Conservation (phyloP, 2,329 filamentous ascomycete species). For the Talaromyces sp. region DNA sequence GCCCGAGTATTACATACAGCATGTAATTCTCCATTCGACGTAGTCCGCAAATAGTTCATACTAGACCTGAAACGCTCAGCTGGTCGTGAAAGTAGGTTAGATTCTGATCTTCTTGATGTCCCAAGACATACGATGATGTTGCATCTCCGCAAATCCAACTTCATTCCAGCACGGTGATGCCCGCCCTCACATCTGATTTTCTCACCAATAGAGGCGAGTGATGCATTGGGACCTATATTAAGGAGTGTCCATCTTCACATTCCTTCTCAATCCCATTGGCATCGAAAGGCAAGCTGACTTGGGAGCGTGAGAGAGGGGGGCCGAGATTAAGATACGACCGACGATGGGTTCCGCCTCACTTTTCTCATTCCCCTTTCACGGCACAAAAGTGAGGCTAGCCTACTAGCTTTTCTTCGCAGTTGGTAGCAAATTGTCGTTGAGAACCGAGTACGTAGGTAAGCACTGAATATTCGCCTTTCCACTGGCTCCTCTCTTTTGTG, state of each 20-base stretch:
- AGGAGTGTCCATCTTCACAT: background rate
- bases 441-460: conserved; percentile 7
- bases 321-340: conserved; percentile 15
- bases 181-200: background rate
- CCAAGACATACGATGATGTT: background rate
- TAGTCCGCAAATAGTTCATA: background rate
- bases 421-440: conserved; percentile 8
- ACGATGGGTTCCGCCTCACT: conserved; percentile 18
- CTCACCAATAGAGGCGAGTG: conserved; percentile 5
- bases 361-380: conserved; percentile 7
- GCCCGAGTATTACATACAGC: conserved; percentile 3
- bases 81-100: background rate
- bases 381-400: conserved; percentile 18
- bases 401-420: conserved; percentile 4
- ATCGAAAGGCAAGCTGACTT: conserved; percentile 5
- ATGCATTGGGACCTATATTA: background rate
- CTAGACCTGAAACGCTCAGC: background rate
- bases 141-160: background rate
- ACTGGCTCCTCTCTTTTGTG: conserved; percentile 1
- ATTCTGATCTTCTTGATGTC: background rate
- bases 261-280: conserved; percentile 9
- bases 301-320: conserved; percentile 3
- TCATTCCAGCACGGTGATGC: background rate
- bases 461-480: background rate
- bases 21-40: conserved; percentile 5